These are phyloP conservation scores for Cordyceps javanica DNA, from an alignment of 2,329 filamentous ascomycete species.

Conservation along the genomic window DNA sequence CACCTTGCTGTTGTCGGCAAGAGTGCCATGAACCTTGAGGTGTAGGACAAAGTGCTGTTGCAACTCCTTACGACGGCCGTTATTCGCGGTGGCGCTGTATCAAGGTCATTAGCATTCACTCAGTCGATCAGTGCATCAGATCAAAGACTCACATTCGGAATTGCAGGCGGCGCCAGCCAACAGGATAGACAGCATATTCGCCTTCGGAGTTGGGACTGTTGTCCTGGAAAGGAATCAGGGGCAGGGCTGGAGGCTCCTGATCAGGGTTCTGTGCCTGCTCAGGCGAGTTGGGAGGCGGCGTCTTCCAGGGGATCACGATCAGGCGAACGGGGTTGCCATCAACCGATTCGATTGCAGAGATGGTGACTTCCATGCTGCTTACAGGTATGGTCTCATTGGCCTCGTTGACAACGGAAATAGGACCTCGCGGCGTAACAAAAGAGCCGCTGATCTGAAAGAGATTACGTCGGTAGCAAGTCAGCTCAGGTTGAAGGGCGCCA, in stretches of 20 bases:
- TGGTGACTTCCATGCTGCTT: conserved; percentile 73
- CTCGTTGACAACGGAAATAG: conserved; percentile 76
- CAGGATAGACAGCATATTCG: conserved; percentile 84
- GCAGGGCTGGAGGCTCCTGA: conserved; percentile 79
- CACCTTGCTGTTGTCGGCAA: conserved; percentile 77
- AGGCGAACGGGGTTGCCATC: conserved; percentile 88
- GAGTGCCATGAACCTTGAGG: conserved; percentile 75
- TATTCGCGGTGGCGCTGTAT: conserved; percentile 82
- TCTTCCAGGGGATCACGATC: conserved; percentile 98
- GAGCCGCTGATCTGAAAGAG: conserved; percentile 93
- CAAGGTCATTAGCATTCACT: background rate
- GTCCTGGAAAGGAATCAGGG: conserved; percentile 62
- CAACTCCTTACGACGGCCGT: conserved; percentile 86
- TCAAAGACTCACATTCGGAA: conserved; percentile 66
- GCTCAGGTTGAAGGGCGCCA: conserved; percentile 63
- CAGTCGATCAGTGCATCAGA: background rate
- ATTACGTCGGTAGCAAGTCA: conserved; percentile 94
- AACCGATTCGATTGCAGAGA: conserved; percentile 91
- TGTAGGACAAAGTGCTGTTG: conserved; percentile 94
- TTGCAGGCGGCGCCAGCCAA: conserved; percentile 89
- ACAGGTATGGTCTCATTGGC: conserved; percentile 80
- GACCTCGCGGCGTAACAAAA: conserved; percentile 70
- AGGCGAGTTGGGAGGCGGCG: conserved; percentile 73
- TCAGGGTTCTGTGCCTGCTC: conserved; percentile 60
- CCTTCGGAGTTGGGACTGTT: conserved; percentile 57